Evolutionary conservation across 2,329 filamentous ascomycete species (phyloP), one percentile per base, ranked within the genome.

Genomic region (Fusarium miscanthi): DNA sequence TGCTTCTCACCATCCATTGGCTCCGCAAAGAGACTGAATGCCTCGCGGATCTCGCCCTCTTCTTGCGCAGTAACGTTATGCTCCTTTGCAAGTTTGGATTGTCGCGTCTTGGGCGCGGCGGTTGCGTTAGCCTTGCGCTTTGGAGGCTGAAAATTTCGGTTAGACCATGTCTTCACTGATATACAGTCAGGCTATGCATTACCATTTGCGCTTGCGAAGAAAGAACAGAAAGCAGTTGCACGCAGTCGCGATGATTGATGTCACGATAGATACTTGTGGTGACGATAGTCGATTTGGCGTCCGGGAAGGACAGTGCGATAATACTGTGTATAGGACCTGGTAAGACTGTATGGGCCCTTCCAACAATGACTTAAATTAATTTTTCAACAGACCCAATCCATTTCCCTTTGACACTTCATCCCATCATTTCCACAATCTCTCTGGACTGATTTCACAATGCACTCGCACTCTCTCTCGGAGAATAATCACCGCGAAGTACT

Each of bases 1-100:
- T 92, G 85, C 78, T 94, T 93, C 76, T 95, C 91, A 57, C 92
- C 89, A 25, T 90, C 87, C 81, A 89, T 89, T 40, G 91, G 89
- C 74, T 92, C 87, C 3, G 91, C 85, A 81, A 98, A 99, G 12
- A 98, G 87, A 27, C 89, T 87, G 81, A 96, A 98, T 19, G 95
- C 95, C 82, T 98, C 95, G 77, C 90, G 91, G 79, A 99, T 97
- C 83, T 98, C 94, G 75, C 89, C 88, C 83, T 98, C 95, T 83
- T 98, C 92, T 72, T 92, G 90, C 43, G 91, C 92, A 19, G 90
- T 92, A 78, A 98, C 90, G 81, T 94, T 92, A 87, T 98, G 91
- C 79, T 97, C 94, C 83, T 95, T 95, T 35, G 95, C 95, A 76
- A 98, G 93, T 81, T 94, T 97, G 66, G 95, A 97, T 78, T 90